phyloP scores from a whole-genome alignment of 2,329 filamentous ascomycete species.

The Botrytis sinoallii region DNA sequence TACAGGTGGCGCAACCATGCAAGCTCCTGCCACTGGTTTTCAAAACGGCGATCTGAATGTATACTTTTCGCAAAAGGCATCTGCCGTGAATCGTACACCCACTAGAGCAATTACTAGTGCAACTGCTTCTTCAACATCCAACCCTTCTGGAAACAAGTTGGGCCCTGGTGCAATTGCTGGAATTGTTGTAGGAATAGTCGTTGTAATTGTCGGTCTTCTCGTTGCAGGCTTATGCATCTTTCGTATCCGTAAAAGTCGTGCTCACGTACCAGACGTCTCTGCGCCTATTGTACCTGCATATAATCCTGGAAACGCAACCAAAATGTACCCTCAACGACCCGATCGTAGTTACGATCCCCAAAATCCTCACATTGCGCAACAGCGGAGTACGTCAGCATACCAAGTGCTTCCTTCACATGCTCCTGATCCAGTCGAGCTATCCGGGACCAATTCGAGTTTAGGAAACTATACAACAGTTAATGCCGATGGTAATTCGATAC shows the following conservation, averaged over 20 bases:
- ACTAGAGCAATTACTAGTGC: slow-evolving; percentile 42
- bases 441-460: not conserved
- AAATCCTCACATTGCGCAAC: slow-evolving; percentile 18
- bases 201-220: not conserved
- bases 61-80: slow-evolving; percentile 52
- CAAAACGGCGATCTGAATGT: slow-evolving; percentile 49
- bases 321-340: slow-evolving; percentile 17
- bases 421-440: slow-evolving; percentile 2
- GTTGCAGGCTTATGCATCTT: slow-evolving; percentile 37
- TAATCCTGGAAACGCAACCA: slow-evolving; percentile 1
- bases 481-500: not conserved
- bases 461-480: not conserved
- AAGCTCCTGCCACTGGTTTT: slow-evolving; percentile 49
- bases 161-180: slow-evolving; percentile 44
- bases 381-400: not conserved
- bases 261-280: slow-evolving; percentile 10
- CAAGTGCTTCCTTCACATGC: slow-evolving; percentile 9
- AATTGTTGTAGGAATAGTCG: slow-evolving; percentile 41
- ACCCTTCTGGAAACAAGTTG: slow-evolving; percentile 25
- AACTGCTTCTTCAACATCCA: slow-evolving; percentile 32
- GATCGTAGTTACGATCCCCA: slow-evolving; percentile 21
- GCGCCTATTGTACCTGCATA: slow-evolving; percentile 8
- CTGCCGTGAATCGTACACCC: slow-evolving; percentile 46
- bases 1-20: slow-evolving; percentile 53
- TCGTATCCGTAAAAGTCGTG: slow-evolving; percentile 23